Percentiles rank a stretch among this genome's conserved stretches.
These are phyloP conservation scores for Candida ulmi DNA, from an alignment of 805 yeast genomes.

Conservation along the genomic window DNA sequence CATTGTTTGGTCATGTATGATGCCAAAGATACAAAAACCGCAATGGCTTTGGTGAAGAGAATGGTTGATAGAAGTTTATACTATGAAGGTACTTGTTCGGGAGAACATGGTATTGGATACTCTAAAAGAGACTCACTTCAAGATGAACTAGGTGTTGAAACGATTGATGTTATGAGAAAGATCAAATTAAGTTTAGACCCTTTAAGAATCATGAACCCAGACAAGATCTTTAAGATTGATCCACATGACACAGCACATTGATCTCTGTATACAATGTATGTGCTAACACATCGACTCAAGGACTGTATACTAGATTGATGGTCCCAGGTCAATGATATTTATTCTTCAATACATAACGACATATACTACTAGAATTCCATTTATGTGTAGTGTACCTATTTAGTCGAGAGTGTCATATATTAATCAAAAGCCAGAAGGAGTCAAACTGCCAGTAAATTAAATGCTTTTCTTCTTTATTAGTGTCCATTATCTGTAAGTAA, in stretches of 20 bases:
- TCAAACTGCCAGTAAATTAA: no score
- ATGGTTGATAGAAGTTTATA: conserved; percentile 60
- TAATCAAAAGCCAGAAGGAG: no score
- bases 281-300: no score
- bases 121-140: conserved; percentile 58
- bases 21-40: conserved; percentile 39
- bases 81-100: conserved; percentile 76
- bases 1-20: conserved; percentile 59
- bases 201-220: conserved; percentile 65
- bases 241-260: conserved; percentile 34
- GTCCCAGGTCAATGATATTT: no score
- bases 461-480: no score
- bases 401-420: no score
- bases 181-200: conserved; percentile 70
- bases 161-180: conserved; percentile 65
- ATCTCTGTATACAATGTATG: no score
- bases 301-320: no score
- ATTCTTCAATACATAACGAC: no score
- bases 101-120: conserved; percentile 79
- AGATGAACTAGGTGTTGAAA: conserved; percentile 57
- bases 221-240: conserved; percentile 61
- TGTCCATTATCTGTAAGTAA: no score
- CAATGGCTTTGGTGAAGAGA: conserved; percentile 44
- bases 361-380: no score
- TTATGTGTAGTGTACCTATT: no score